Percentiles rank a stretch among this genome's conserved stretches.
Evolutionary conservation across 1,284 basidiomycete genomes (phyloP).

Genomic region (Amylostereum areolatum): DNA sequence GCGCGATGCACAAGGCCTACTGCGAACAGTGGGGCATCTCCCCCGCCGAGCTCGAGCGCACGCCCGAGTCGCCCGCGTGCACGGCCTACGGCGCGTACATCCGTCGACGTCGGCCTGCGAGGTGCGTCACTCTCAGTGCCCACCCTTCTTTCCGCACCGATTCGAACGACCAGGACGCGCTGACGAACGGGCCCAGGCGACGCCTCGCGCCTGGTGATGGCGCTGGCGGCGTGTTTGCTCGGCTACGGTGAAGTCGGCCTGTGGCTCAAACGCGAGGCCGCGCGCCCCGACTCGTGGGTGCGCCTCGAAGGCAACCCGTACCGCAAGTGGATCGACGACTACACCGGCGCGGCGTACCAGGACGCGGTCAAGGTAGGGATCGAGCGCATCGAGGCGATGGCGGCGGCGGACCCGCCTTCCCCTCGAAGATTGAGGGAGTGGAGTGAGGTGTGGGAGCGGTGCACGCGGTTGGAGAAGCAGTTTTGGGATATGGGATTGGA

Average conservation of each 20-base stretch:
- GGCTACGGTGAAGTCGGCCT: slow-evolving; percentile 95
- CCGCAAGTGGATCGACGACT: slow-evolving; percentile 79
- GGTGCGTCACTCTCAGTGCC: slow-evolving; percentile 29
- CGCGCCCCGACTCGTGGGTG: slow-evolving; percentile 45
- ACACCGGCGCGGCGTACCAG: slow-evolving; percentile 69
- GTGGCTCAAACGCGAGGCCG: slow-evolving; percentile 62
- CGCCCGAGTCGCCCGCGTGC: slow-evolving; percentile 65
- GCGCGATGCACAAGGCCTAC: slow-evolving; percentile 66
- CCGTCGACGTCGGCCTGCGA: slow-evolving; percentile 68
- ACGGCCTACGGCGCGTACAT: slow-evolving; percentile 86
- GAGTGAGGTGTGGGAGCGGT: slow-evolving; percentile 71
- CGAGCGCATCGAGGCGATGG: slow-evolving; percentile 54
- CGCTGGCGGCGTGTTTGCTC: slow-evolving; percentile 80
- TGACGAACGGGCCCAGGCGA: slow-evolving; percentile 45
- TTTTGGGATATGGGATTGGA: slow-evolving; percentile 88
- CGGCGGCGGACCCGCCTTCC: slow-evolving; percentile 63
- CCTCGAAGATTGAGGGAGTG: slow-evolving; percentile 58
- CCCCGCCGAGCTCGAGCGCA: slow-evolving; percentile 50
- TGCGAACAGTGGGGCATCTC: slow-evolving; percentile 69
- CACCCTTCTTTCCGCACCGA: not conserved
- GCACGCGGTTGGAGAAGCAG: slow-evolving; percentile 73
- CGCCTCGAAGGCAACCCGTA: slow-evolving; percentile 68
- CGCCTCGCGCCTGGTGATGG: slow-evolving; percentile 68
- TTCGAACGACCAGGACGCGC: not conserved
- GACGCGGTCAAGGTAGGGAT: slow-evolving; percentile 66